Evolutionary conservation across 2,329 filamentous ascomycete species (phyloP).

Genomic region (Fusarium setosum): DNA sequence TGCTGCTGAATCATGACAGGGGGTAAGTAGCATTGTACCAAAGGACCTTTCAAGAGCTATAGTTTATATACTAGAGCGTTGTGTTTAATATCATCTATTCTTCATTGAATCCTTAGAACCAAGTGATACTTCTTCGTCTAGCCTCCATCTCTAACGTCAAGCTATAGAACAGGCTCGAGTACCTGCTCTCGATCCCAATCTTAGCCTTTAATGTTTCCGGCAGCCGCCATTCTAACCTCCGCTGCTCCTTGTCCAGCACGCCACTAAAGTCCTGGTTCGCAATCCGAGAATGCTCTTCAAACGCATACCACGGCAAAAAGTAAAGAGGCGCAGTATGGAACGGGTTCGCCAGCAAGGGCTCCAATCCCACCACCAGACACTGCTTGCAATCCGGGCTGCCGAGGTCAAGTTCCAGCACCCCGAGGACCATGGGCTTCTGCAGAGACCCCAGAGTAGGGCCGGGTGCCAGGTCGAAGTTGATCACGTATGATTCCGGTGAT

Average conservation of each 20-base stretch:
- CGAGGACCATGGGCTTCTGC: slow-evolving; percentile 33
- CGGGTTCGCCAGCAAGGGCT: slow-evolving; percentile 40
- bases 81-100: not conserved
- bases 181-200: slow-evolving; percentile 39
- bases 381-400: slow-evolving; percentile 21
- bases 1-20: not conserved
- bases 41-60: no score
- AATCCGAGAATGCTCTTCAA: slow-evolving; percentile 35
- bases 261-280: slow-evolving; percentile 26
- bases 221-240: slow-evolving; percentile 22
- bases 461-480: slow-evolving; percentile 41
- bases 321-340: slow-evolving; percentile 44
- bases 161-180: slow-evolving; percentile 41
- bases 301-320: slow-evolving; percentile 43
- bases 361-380: slow-evolving; percentile 40
- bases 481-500: slow-evolving; percentile 36
- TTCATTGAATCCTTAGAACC: slow-evolving; percentile 24
- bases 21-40: no score
- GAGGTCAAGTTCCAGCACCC: slow-evolving; percentile 37
- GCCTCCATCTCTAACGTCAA: slow-evolving; percentile 24
- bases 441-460: slow-evolving; percentile 34
- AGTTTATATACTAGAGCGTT: no score
- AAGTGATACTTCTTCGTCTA: slow-evolving; percentile 16
- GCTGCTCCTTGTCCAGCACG: slow-evolving; percentile 30
- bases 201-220: slow-evolving; percentile 19